phyloP scores from a whole-genome alignment of 768 basidiomycete species.

The Phaeotremella fagi region DNA sequence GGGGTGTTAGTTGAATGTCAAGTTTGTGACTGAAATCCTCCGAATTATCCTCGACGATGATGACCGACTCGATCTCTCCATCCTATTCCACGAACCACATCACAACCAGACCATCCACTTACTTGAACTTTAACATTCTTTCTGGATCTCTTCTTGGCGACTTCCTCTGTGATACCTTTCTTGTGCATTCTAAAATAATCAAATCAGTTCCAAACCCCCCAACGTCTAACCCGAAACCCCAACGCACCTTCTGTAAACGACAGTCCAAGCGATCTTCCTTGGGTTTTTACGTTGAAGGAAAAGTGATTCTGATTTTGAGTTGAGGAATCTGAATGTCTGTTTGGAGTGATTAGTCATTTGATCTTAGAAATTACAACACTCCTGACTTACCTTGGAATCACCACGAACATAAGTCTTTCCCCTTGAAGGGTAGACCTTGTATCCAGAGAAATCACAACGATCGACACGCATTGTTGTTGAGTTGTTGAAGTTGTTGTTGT shows the following conservation, averaged over 20 bases:
- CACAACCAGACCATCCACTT: slow-evolving; percentile 8
- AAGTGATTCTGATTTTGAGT: slow-evolving; percentile 88
- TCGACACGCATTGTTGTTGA: slow-evolving; percentile 71
- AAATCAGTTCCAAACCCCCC: neutral
- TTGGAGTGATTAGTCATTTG: neutral
- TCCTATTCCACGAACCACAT: too few species aligned
- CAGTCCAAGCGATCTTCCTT: slow-evolving; percentile 97
- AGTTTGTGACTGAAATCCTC: neutral
- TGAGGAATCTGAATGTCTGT: slow-evolving; percentile 91
- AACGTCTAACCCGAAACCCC: too few species aligned
- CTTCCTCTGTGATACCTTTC: slow-evolving; percentile 99
- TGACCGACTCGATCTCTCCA: neutral
- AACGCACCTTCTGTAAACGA: slow-evolving; percentile 47
- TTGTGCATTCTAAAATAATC: slow-evolving; percentile 77
- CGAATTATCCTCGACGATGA: neutral
- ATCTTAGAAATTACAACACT: neutral
- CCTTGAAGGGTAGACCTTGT: slow-evolving; percentile 96
- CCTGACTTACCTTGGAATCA: slow-evolving; percentile 75
- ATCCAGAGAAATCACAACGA: slow-evolving; percentile 96
- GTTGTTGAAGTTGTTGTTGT: neutral
- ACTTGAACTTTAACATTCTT: slow-evolving; percentile 81
- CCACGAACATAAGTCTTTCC: slow-evolving; percentile 92
- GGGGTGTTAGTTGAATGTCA: neutral
- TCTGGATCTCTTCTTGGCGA: slow-evolving; percentile 96
- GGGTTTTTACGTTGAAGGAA: slow-evolving; percentile 99